phyloP scores from a whole-genome alignment of 441 rosid species.

The Euphorbia schlechtendalii region DNA sequence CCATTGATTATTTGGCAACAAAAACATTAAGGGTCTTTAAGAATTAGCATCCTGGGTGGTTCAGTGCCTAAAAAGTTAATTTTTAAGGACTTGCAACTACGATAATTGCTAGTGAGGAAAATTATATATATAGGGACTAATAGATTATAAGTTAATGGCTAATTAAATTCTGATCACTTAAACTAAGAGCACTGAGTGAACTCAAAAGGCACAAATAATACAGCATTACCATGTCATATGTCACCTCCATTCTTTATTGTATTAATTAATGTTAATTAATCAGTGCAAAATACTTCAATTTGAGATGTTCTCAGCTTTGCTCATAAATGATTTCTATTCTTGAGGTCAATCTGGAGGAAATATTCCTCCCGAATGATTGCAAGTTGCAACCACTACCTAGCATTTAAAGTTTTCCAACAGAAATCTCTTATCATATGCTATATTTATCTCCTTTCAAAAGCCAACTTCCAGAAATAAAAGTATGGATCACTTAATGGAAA shows the following conservation, averaged over 20 bases:
- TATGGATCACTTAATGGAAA: not conserved
- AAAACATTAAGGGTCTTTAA: not conserved
- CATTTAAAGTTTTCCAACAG: not conserved
- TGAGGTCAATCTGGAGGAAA: not conserved
- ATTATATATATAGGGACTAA: not conserved
- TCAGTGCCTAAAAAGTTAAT: not conserved
- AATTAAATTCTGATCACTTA: not conserved
- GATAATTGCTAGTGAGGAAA: not conserved
- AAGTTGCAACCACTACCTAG: not conserved
- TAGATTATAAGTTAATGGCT: not conserved
- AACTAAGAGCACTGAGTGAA: not conserved
- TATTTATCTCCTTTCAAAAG: not conserved
- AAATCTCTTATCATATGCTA: not conserved
- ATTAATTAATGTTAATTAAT: not conserved
- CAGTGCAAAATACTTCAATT: not conserved
- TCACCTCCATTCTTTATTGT: not conserved
- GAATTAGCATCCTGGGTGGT: not conserved
- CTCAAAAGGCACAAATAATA: not conserved
- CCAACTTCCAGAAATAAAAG: not conserved
- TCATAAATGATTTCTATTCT: not conserved
- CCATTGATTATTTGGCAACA: not conserved
- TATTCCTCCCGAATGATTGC: not conserved
- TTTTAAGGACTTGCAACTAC: not conserved
- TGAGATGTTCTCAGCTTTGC: conserved; percentile 3
- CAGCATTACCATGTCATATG: not conserved